Evolutionary conservation across 2,329 filamentous ascomycete genomes (phyloP).

Genomic region (Cladosporium sp.): DNA sequence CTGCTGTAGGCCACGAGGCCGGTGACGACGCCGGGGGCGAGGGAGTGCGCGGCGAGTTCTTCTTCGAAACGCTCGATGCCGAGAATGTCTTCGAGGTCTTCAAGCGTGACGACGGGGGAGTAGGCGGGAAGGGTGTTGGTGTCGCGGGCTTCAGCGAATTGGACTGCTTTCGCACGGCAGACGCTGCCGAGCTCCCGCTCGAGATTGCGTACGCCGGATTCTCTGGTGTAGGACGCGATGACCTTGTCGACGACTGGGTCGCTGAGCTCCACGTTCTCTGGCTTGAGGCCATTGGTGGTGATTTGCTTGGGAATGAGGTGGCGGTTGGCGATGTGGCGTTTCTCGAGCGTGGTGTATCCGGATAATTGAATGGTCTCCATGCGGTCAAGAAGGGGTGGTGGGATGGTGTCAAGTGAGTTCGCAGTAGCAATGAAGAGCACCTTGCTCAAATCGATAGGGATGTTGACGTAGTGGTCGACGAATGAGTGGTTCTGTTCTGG

Average conservation of each 20-base stretch:
- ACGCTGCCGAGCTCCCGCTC: conserved; percentile 94
- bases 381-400: conserved; percentile 84
- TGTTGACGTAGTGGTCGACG: conserved; percentile 91
- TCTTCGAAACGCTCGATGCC: conserved; percentile 92
- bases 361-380: conserved; percentile 95
- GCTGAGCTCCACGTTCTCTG: conserved; percentile 68
- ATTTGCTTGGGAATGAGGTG: conserved; percentile 98
- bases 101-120: conserved; percentile 63
- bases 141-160: conserved; percentile 87
- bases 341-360: conserved; percentile 95
- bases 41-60: conserved; percentile 81
- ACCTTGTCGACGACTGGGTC: conserved; percentile 89
- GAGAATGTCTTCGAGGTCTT: conserved; percentile 83
- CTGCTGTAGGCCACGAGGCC: conserved; percentile 91
- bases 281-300: conserved; percentile 74
- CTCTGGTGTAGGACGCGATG: conserved; percentile 92
- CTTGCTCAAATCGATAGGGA: conserved; percentile 92
- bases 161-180: conserved; percentile 89
- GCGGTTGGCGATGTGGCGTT: conserved; percentile 84
- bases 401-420: conserved; percentile 90
- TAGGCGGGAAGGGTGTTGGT: conserved; percentile 59
- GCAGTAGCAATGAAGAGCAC: conserved; percentile 97
- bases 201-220: conserved; percentile 90
- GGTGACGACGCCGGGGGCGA: conserved; percentile 84
- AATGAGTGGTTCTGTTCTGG: conserved; percentile 96